Evolutionary conservation across 768 basidiomycete species (phyloP), one percentile per base, ranked within the genome.

Genomic region (Hericium coralloides): DNA sequence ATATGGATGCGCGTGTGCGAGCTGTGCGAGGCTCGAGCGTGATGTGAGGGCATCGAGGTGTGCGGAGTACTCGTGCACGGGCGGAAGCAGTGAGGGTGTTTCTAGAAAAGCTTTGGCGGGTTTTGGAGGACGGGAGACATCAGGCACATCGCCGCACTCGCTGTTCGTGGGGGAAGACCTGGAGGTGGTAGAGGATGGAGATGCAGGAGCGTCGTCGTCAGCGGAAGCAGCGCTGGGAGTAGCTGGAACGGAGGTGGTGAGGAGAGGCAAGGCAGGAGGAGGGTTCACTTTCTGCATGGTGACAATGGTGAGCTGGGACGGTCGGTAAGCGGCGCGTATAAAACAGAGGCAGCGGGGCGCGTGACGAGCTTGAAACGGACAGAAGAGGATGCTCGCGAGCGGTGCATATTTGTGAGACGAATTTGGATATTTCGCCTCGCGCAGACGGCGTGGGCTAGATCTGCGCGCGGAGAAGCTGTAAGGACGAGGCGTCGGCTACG

Each of bases 1-100:
- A 59, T 88, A 88, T 0, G 86, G 86, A 59, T 87, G 85, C 0
- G 78, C 71, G 56, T 86, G 76, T 57, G 69, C 65, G 50, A 72
- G 51, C 52, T 62, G 38, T 39, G 58, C 59, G 23, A 49, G 55
- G 9, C 45, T 38, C 57, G 55, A 38, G 45, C 15, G 37, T 25
- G 50, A 8, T 50, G 31, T 39, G 48, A 18, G 39, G 43, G 39
- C 18, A 38, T 18, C n/a, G 31, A 31, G 31, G 10, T 31, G 31
- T 2, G 52, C 45, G 48, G 54, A 56, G 37, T 48, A 55, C 2
- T 55, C n/a, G 31, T 58, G 39, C 10, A 52, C 49, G n/a, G 52
- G 49, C 6, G 62, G 60, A 6, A 63, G 60, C 49, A 61, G 49
- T 53, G 62, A 63, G 1, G 61, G 60, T 31, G 62, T 53, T 26